Percentiles rank a stretch among this genome's conserved stretches.
Evolutionary conservation across 768 basidiomycete species (phyloP).

Genomic region (Mycena leptocephala): DNA sequence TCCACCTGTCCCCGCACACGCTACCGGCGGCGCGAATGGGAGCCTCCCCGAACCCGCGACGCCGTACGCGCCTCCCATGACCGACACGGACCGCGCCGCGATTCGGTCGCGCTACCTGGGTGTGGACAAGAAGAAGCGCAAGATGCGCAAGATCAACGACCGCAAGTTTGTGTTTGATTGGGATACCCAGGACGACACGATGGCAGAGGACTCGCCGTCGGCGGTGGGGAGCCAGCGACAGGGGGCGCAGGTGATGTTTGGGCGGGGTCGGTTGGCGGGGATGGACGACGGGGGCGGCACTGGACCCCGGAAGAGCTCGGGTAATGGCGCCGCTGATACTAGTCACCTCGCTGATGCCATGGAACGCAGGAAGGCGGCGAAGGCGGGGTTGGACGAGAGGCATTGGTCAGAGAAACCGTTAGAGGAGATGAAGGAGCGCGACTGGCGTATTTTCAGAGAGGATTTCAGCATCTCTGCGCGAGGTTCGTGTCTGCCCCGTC

Average conservation of each 20-base stretch:
- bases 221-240: constrained; percentile 82
- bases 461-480: constrained; percentile 97
- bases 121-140: constrained; percentile 94
- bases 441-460: constrained; percentile 99
- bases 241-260: constrained; percentile 92
- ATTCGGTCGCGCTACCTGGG: constrained; percentile 97
- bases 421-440: constrained; percentile 95
- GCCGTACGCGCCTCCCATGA: constrained; percentile 76
- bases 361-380: constrained; percentile 87
- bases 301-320: constrained; percentile 55
- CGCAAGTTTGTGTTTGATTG: constrained; percentile 99
- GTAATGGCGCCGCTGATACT: constrained; percentile 50
- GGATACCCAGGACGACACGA: constrained; percentile 97
- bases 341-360: constrained; percentile 83
- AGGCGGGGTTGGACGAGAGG: constrained; percentile 90
- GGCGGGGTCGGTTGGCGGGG: constrained; percentile 86
- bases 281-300: constrained; percentile 85
- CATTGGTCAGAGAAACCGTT: constrained; percentile 98
- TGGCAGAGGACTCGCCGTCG: constrained; percentile 81
- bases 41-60: constrained; percentile 51
- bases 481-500: constrained; percentile 64
- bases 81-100: constrained; percentile 84
- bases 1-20: constrained; percentile 33
- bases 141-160: constrained; percentile 95
- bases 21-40: constrained; percentile 11